Evolutionary conservation across 352 stramenopile species (phyloP), one percentile per base, ranked within the genome.

Genomic region (Elongisporangium prolatum): DNA sequence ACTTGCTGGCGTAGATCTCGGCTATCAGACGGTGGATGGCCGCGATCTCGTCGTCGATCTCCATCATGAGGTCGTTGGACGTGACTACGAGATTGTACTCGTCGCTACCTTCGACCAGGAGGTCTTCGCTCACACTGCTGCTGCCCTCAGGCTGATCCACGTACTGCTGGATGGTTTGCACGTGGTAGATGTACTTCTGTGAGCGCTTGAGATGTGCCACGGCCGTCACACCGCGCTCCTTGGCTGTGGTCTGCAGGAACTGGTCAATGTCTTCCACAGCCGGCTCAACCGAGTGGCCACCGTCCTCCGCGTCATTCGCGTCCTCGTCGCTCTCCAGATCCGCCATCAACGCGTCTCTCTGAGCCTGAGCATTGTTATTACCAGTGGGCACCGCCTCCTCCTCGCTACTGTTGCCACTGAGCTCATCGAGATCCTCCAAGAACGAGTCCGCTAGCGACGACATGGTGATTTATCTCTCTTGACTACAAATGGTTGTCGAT

Each of bases 31-130:
- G 81, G 65, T 98, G 93, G 37, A 97, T 85, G 4, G 76, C 78
- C 18, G 75, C 71, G 52, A 98, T 94, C 66, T 98, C 92, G 65
- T 97, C 90, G 63, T 98, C 90, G 50, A 98, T 97, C 54, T 96
- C 80, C 52, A 93, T 80, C 74, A 98, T 93, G 48, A 97, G 71
- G 61, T 95, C 88, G 67, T 98, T 98, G 25, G 91, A 94, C 21
- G 85, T 93, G 50, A 97, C 83, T 54, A 96, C 77, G 20, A 96
- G 60, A 7, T 89, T 71, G 67, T 95, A 96, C 68, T 95, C 86
- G 21, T 56, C 60, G 10, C 65, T 80, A 37, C 87, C 84, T 64
- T 94, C 73, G 17, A 76, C 68, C 48, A 92, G 67, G n/a, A 67
- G 56, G 47, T 74, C 65, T 0, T 68, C 61, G 52, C 67, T 48